Conservation (phyloP, 768 basidiomycete species). For the Tephrocybe sp. region DNA sequence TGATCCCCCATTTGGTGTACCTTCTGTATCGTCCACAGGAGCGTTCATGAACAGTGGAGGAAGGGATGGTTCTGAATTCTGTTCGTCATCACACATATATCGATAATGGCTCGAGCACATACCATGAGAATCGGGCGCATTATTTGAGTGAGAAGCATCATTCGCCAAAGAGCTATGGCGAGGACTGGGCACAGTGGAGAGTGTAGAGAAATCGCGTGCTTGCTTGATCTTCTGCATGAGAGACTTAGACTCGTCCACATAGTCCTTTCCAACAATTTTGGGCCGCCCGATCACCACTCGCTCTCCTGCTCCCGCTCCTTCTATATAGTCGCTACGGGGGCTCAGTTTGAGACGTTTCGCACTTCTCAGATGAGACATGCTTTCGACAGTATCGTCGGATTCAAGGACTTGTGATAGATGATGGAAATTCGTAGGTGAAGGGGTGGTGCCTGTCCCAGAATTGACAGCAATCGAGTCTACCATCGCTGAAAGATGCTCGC, state of each 20-base stretch:
- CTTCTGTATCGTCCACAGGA: conserved; percentile 25
- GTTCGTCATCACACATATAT: neutral
- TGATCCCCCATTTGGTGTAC: conserved; percentile 28
- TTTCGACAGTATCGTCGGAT: conserved; percentile 34
- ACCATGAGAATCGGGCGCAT: conserved; percentile 21
- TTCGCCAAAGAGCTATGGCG: conserved; percentile 24
- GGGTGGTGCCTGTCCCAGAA: conserved; percentile 47
- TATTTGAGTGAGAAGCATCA: conserved; percentile 9
- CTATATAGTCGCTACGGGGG: conserved; percentile 56
- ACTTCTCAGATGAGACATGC: conserved; percentile 60
- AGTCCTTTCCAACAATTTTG: conserved; percentile 52
- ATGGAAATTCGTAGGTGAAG: conserved; percentile 44
- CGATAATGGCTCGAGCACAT: neutral
- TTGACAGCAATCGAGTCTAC: conserved; percentile 92
- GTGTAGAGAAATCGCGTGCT: conserved; percentile 74
- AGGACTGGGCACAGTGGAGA: conserved; percentile 57
- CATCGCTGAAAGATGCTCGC: conserved; percentile 89
- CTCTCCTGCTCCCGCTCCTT: conserved; percentile 45
- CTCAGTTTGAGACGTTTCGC: conserved; percentile 81
- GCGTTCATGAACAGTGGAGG: conserved; percentile 33
- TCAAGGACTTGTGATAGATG: conserved; percentile 50
- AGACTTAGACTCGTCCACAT: conserved; percentile 72
- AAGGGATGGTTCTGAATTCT: conserved; percentile 25
- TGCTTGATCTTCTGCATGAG: conserved; percentile 81
- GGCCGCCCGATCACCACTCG: conserved; percentile 50